Conservation (phyloP, 177 flowering plant genomes). For the Vitis hybrid region DNA sequence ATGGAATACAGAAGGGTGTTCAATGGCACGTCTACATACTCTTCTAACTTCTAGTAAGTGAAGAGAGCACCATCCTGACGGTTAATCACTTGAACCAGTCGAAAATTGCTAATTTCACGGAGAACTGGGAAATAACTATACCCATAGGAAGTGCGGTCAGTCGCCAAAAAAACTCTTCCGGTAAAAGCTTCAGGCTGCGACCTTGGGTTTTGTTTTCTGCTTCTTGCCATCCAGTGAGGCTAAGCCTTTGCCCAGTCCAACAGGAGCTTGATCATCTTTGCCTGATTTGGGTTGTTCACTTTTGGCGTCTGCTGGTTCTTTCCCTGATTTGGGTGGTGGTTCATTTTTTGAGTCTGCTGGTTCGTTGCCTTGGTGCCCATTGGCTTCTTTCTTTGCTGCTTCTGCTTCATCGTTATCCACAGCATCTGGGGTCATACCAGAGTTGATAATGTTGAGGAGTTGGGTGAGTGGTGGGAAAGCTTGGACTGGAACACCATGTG, state of each 20-base stretch:
- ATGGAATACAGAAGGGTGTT: not conserved
- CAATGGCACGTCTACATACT: too few relatives aligned
- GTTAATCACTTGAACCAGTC: not conserved
- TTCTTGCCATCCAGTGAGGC: slow-evolving; percentile 63
- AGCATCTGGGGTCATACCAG: slow-evolving; percentile 47
- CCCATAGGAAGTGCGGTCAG: too few relatives aligned
- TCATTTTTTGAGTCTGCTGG: slow-evolving; percentile 24
- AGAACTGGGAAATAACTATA: not conserved
- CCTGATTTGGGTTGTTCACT: slow-evolving; percentile 24
- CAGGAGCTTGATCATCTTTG: slow-evolving; percentile 51
- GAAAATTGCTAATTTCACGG: not conserved
- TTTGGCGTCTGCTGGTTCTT: slow-evolving; percentile 20
- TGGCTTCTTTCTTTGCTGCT: slow-evolving; percentile 31
- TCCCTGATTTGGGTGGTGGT: slow-evolving; percentile 13
- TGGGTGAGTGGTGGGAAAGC: slow-evolving; percentile 65
- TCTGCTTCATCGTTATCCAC: slow-evolving; percentile 22
- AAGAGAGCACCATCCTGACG: not conserved
- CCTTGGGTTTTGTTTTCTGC: slow-evolving; percentile 54
- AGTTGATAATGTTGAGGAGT: slow-evolving; percentile 67
- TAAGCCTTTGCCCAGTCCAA: slow-evolving; percentile 73
- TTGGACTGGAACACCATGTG: slow-evolving; percentile 72
- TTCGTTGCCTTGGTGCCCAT: slow-evolving; percentile 21
- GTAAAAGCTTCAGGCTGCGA: slow-evolving; percentile 19
- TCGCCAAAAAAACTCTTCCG: not conserved
- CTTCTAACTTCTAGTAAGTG: too few relatives aligned